Percentiles rank a stretch among this genome's conserved stretches.
These are phyloP conservation scores for Rubia yunnanensis DNA, from an alignment of 257 asterid genomes.

Conservation along the genomic window DNA sequence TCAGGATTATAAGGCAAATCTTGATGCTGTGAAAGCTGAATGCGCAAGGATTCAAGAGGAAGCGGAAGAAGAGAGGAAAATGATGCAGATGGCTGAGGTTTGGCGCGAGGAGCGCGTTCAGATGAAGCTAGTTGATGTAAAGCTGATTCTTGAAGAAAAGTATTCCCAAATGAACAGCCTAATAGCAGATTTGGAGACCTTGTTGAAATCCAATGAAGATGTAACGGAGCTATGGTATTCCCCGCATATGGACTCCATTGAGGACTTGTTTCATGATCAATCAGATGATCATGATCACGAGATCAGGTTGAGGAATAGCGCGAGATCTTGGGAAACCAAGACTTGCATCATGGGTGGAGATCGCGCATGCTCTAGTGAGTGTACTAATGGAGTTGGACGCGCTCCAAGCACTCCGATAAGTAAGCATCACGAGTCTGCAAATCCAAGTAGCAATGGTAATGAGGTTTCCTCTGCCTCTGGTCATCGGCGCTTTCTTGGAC, in stretches of 20 bases:
- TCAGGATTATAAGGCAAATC: slow-evolving; percentile 26
- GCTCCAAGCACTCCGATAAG: too few relatives aligned
- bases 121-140: slow-evolving; percentile 46
- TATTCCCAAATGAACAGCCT: slow-evolving; percentile 26
- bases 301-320: too few relatives aligned
- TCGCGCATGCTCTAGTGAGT: slow-evolving; percentile 12
- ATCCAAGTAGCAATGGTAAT: slow-evolving; percentile 2
- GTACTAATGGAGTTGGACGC: neutral
- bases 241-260: neutral
- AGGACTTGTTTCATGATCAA: neutral
- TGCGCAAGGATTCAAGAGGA: slow-evolving; percentile 22
- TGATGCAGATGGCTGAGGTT: slow-evolving; percentile 48
- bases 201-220: slow-evolving; percentile 16
- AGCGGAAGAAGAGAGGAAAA: slow-evolving; percentile 37
- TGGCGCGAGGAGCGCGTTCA: slow-evolving; percentile 52
- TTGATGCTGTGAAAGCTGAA: slow-evolving; percentile 27
- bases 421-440: too few relatives aligned
- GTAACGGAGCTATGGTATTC: slow-evolving; percentile 1
- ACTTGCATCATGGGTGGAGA: slow-evolving; percentile 4
- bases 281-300: neutral
- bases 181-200: slow-evolving; percentile 25
- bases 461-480: neutral
- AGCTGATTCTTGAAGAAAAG: slow-evolving; percentile 39
- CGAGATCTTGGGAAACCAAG: too few relatives aligned
- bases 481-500: slow-evolving; percentile 15